Evolutionary conservation across 2,329 filamentous ascomycete genomes (phyloP), one percentile per base, ranked within the genome.

Genomic region (Calcarisporium arbuscula): DNA sequence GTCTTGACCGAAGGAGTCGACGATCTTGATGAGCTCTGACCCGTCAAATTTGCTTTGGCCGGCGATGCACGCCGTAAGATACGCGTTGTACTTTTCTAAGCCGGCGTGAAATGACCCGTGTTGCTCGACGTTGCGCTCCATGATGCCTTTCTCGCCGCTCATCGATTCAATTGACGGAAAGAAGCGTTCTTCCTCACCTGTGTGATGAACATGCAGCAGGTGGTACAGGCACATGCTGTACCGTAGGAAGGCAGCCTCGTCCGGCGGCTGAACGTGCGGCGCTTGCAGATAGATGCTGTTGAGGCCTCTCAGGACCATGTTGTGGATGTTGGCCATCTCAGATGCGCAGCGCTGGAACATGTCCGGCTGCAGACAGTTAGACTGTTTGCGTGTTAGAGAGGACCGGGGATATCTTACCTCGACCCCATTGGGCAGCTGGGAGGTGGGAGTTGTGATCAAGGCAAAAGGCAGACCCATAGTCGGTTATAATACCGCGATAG

Each of bases 111-210:
- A 64, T 3, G 46, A 49, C 6, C 54, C 46, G 38, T 65, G 62
- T 36, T 65, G 60, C 15, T 54, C 49, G 8, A 63, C 44, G 41
- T 61, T 65, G 28, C 32, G 33, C 6, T 58, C 53, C 58, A 63
- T 61, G 19, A 60, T 36, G 2, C 56, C 54, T 32, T 45, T 39
- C 28, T 54, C 46, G 0, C 55, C 58, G 6, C 50, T 39, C 27
- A 56, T 36, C 9, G 44, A 34, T 37, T 64, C 58, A 6, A 64
- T 38, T 3, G 35, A 40, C 2, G 57, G 54, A 42, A 65, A 64
- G 31, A 60, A 52, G 19, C 48, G 23, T 2, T 39, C 41, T 37
- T 65, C 61, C 37, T 65, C 61, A n/a, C 44, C 45, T 6, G 43
- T 35, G 38, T 65, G 62, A 34, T 66, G 62, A 6, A 50, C 35